Evolutionary conservation across 495 filamentous ascomycete species (phyloP).

Genomic region (Neurospora sublineolata): DNA sequence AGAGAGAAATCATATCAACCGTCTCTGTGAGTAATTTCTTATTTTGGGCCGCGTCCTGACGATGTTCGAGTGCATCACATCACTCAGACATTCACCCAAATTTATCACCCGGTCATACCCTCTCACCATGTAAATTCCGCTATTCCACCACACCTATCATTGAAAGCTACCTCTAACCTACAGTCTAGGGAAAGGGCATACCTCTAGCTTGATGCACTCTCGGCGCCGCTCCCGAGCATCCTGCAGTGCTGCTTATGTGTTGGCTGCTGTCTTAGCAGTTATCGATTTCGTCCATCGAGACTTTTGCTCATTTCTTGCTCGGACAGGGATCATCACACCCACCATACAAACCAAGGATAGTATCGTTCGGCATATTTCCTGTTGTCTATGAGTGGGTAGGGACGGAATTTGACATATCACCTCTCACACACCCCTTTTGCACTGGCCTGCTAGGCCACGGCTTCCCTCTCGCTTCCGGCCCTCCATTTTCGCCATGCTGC

Average conservation of each 20-base stretch:
- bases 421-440: neutral
- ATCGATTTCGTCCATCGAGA: neutral
- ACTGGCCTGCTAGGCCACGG: neutral
- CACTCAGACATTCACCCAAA: neutral
- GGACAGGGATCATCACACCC: neutral
- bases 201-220: neutral
- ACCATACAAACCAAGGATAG: neutral
- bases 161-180: neutral
- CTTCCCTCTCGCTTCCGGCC: neutral
- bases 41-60: neutral
- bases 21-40: neutral
- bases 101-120: neutral
- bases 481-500: neutral
- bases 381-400: neutral
- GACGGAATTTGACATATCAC: neutral
- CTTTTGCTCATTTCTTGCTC: neutral
- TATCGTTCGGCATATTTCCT: neutral
- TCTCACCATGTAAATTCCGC: neutral
- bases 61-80: neutral
- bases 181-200: neutral
- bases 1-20: neutral
- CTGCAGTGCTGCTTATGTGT: neutral
- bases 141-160: neutral
- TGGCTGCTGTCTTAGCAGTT: neutral
- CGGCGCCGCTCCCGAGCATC: neutral